Evolutionary conservation across 805 yeast genomes (phyloP).

Genomic region (Lachancea waltii): DNA sequence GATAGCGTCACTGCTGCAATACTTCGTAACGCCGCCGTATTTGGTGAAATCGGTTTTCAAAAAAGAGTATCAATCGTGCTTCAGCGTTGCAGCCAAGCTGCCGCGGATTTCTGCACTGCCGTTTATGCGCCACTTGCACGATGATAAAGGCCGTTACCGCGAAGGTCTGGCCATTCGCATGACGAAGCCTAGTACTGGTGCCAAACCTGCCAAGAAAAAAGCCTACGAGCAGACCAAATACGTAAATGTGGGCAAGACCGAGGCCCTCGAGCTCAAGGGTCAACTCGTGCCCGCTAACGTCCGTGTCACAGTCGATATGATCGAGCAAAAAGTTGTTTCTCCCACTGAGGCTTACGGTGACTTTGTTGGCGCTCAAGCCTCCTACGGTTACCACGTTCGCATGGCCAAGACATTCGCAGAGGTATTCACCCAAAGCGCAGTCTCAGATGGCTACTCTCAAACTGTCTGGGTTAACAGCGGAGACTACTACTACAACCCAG

Average conservation of each 20-base stretch:
- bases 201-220: constrained; percentile 36
- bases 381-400: constrained; percentile 72
- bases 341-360: constrained; percentile 65
- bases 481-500: constrained; percentile 44
- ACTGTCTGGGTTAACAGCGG: constrained; percentile 63
- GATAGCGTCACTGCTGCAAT: constrained; percentile 68
- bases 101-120: constrained; percentile 74
- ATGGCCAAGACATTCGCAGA: constrained; percentile 53
- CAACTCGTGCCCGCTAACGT: constrained; percentile 69
- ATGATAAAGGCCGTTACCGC: constrained; percentile 40
- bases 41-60: constrained; percentile 59
- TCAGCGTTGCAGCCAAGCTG: constrained; percentile 57
- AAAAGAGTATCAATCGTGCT: constrained; percentile 38
- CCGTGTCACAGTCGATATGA: constrained; percentile 71
- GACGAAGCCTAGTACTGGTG: constrained; percentile 31
- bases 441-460: constrained; percentile 61
- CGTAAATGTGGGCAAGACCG: constrained; percentile 66
- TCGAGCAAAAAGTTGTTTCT: constrained; percentile 56
- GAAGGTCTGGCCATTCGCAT: constrained; percentile 54
- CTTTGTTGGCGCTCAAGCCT: constrained; percentile 47
- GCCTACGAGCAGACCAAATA: constrained; percentile 58
- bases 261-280: constrained; percentile 49
- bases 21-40: constrained; percentile 79
- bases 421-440: constrained; percentile 64
- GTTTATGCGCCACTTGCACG: constrained; percentile 45